Base-by-base conservation (phyloP, 345 rosid genomes). In the Nephelium lappaceum region DNA sequence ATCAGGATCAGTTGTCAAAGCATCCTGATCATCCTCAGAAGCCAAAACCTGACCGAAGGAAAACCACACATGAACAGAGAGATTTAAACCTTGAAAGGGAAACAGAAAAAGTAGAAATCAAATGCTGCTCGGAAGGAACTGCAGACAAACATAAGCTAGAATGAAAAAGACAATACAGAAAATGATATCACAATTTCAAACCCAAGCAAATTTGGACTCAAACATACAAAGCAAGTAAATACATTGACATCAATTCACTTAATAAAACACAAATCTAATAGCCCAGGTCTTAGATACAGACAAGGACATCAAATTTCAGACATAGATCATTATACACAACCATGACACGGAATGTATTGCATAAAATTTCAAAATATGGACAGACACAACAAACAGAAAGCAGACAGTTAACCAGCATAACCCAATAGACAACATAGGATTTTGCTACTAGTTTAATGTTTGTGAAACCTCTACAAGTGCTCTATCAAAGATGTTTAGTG, bases 1-100 rank as follows among this genome's bases (percentile, higher is more conserved):
- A 86, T 97, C 99, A 81, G 99, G 99, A 89, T 97, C 99, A 61
- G 99, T 97, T 71, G 98, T 93, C 86, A 97, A 83, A 81, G 98
- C 97, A 82, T 97, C 98, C 85, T 92, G 99, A 83, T 94, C 98
- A 73, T 97, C 99, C 80, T 97, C 99, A 57, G 94, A 97, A 67
- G 98, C 99, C 82, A 92, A 81, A 78, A 97, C 99, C 99, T 97
- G 85, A 81, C 45, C 79, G 67, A 79, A 83, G 60, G 71, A 78
- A 76, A 69, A 77, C 16, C 58, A 83, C 11, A 69, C 73, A 78
- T 14, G 51, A 51, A 66, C 71, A 49, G 47, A 68, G 47, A 67
- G 69, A 31, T 38, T 62, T 16, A 63, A 69, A 81, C 21, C 57
- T 43, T 24, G 39, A 60, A 73, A 73, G 4, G 39, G 16, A 74